Percentiles rank a stretch among this genome's conserved stretches.
phyloP scores from a whole-genome alignment of 352 stramenopile genomes.

The Blastocystis hominis region DNA sequence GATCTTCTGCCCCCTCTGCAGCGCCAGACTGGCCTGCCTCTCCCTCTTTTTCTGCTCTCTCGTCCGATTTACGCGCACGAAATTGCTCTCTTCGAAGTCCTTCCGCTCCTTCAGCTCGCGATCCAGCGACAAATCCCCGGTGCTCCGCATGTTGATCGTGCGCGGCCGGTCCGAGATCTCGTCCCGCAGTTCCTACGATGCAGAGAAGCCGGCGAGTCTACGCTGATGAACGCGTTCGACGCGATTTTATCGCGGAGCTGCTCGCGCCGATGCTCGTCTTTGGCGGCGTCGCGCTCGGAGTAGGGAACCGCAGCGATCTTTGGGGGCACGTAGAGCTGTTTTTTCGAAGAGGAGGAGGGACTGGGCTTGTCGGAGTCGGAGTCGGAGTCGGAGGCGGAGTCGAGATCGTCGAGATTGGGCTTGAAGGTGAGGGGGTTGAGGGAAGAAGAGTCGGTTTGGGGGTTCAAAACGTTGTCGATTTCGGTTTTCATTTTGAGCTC shows the following conservation, averaged over 20 bases:
- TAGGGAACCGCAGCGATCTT: constrained; percentile 49
- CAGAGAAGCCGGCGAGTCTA: neutral
- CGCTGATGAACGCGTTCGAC: constrained; percentile 10
- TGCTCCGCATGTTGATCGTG: constrained; percentile 39
- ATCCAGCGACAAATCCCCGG: constrained; percentile 12
- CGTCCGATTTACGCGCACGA: constrained; percentile 15
- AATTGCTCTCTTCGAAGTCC: constrained; percentile 45
- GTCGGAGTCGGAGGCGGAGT: neutral
- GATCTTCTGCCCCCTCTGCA: constrained; percentile 33
- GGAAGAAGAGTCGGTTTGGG: neutral
- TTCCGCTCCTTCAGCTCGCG: constrained; percentile 18
- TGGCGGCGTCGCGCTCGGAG: neutral
- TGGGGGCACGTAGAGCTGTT: neutral
- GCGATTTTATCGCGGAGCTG: neutral
- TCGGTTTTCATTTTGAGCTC: constrained; percentile 49
- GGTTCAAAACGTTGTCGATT: constrained; percentile 36
- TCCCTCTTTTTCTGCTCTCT: constrained; percentile 49
- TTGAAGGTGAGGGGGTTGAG: constrained; percentile 27
- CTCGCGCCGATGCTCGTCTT: constrained; percentile 19
- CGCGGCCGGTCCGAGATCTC: constrained; percentile 12
- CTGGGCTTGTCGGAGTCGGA: neutral
- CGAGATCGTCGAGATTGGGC: constrained; percentile 42
- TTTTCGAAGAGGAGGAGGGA: neutral
- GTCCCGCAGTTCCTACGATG: constrained; percentile 9
- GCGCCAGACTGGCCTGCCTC: neutral